Evolutionary conservation across 192 early-diverging fungal species (phyloP), one percentile per base, ranked within the genome.

Genomic region (Hyaloraphidium curvatum): DNA sequence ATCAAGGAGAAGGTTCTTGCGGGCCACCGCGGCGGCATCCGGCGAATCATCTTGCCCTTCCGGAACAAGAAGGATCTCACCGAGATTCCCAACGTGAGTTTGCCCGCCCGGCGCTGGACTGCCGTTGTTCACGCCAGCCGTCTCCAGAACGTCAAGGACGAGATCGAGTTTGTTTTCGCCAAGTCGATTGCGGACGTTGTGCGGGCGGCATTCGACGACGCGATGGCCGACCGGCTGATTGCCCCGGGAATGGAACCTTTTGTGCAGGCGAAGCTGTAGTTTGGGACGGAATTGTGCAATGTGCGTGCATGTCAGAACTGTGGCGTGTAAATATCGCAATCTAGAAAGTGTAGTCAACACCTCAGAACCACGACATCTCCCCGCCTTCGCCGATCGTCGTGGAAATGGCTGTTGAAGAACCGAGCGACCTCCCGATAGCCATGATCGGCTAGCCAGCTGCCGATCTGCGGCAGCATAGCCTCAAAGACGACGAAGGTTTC

Each of bases 341-440:
- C n/a, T n/a, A n/a, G n/a, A n/a, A n/a, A n/a, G n/a, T n/a, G n/a
- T n/a, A n/a, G n/a, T n/a, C n/a, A n/a, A n/a, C n/a, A n/a, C n/a
- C n/a, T n/a, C n/a, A n/a, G n/a, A n/a, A 92, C 77, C 17, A 97
- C 61, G 17, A 93, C 80, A 64, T 91, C 87, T 33, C 89, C 90
- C 43, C 55, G 53, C 35, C 87, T 70, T 54, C 86, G 67, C 0
- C 65, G 57, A 61, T 97, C 92, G 35, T 81, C 82, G 62, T 77
- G 78, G 50, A 87, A 86, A 60, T 93, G 87, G 9, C 78, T 78
- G 60, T 97, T 97, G 60, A 97, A 97, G 59, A 97, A 91, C 39
- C 88, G 67, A 23, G 72, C 60, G 41, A 79, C 78, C 73, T 90
- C 78, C 1, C 27, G 2, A 50, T 89, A 89, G 17, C 69, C 62